Percentiles rank a stretch among this genome's conserved stretches.
Evolutionary conservation across 1,284 basidiomycete species (phyloP).

Genomic region (Acaromyces ingoldii): DNA sequence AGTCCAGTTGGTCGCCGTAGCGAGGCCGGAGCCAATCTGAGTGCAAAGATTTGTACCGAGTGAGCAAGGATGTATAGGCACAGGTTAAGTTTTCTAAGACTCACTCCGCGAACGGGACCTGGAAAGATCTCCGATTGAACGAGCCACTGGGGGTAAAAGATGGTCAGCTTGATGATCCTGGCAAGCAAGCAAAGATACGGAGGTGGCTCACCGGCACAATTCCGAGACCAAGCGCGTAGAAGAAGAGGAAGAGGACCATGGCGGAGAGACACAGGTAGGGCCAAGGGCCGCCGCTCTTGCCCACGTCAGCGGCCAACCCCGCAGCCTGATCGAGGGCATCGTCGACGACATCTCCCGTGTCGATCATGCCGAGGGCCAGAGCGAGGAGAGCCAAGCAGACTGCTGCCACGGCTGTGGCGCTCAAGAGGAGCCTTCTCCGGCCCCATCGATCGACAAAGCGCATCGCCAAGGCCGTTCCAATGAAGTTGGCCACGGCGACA

Average conservation of each 20-base stretch:
- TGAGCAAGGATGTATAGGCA: background rate
- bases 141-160: constrained; percentile 32
- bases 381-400: constrained; percentile 27
- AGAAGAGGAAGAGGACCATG: constrained; percentile 17
- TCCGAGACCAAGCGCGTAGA: constrained; percentile 38
- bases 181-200: too few species aligned
- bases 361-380: constrained; percentile 21
- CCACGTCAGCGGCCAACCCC: background rate
- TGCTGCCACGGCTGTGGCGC: constrained; percentile 26
- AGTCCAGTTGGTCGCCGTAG: constrained; percentile 27
- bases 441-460: constrained; percentile 33
- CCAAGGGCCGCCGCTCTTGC: constrained; percentile 10
- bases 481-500: constrained; percentile 37
- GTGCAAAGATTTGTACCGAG: background rate
- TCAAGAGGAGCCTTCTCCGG: constrained; percentile 30
- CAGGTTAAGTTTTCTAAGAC: background rate
- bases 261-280: constrained; percentile 20
- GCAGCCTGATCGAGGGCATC: background rate
- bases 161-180: too few species aligned
- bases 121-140: constrained; percentile 38
- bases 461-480: constrained; percentile 32
- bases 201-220: too few species aligned
- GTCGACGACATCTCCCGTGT: constrained; percentile 11
- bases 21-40: constrained; percentile 22
- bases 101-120: constrained; percentile 17